phyloP scores from a whole-genome alignment of 306 rosid species.

The Medicago lupulina region DNA sequence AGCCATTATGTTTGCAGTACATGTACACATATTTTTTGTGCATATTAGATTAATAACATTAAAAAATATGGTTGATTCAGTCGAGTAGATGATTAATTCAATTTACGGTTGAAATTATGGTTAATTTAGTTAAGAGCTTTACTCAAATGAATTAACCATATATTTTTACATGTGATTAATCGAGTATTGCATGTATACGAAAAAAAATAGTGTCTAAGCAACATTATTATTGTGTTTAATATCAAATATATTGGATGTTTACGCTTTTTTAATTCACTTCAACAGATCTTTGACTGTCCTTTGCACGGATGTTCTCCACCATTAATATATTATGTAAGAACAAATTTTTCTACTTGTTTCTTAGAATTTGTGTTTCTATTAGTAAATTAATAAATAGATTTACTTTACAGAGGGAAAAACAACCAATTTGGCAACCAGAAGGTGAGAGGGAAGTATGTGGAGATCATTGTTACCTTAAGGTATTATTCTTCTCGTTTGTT shows the following conservation, averaged over 20 bases:
- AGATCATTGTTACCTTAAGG: slow-evolving; percentile 76
- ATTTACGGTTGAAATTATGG: no score
- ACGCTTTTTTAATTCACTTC: slow-evolving; percentile 41
- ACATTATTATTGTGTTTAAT: no score
- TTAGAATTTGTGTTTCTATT: slow-evolving; percentile 12
- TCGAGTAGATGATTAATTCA: no score
- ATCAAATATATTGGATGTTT: neutral
- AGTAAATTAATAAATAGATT: slow-evolving; percentile 44
- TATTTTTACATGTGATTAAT: neutral
- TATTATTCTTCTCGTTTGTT: slow-evolving; percentile 46
- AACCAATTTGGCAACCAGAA: slow-evolving; percentile 63
- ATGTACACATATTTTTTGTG: neutral
- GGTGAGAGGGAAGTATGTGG: slow-evolving; percentile 71
- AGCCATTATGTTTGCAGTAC: no score
- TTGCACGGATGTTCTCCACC: slow-evolving; percentile 77
- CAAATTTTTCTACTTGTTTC: slow-evolving; percentile 8
- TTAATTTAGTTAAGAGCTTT: no score
- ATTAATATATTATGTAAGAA: slow-evolving; percentile 73
- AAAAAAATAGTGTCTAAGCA: no score
- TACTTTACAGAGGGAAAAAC: slow-evolving; percentile 72
- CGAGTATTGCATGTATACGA: no score
- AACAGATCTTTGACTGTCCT: slow-evolving; percentile 74
- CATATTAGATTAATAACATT: no score
- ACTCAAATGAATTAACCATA: no score
- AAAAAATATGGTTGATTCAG: no score